phyloP scores from a whole-genome alignment of 2,329 filamentous ascomycete species.

The Fusarium sp. region DNA sequence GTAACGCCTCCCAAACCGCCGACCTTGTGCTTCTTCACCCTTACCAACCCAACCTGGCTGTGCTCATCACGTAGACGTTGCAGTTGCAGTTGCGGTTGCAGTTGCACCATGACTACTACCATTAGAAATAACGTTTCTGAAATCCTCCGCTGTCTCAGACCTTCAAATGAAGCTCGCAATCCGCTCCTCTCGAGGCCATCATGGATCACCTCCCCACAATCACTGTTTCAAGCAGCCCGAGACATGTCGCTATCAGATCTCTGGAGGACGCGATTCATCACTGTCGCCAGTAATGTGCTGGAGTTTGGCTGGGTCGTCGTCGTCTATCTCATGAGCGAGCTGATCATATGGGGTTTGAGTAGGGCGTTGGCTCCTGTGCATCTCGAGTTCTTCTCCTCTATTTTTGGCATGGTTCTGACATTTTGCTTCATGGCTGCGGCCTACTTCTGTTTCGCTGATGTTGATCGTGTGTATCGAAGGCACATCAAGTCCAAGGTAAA shows the following conservation, averaged over 20 bases:
- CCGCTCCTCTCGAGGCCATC: constrained; percentile 17
- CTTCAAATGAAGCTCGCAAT: constrained; percentile 40
- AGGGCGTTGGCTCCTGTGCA: constrained; percentile 47
- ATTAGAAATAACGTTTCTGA: constrained; percentile 36
- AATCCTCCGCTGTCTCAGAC: constrained; percentile 48
- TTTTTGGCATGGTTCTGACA: constrained; percentile 60
- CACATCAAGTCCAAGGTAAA: constrained; percentile 52
- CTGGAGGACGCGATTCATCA: constrained; percentile 34
- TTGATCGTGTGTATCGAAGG: constrained; percentile 47
- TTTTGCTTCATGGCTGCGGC: constrained; percentile 52
- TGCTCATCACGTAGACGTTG: constrained; percentile 24
- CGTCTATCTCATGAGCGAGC: constrained; percentile 56
- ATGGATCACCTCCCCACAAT: constrained; percentile 22
- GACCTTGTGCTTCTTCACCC: constrained; percentile 21
- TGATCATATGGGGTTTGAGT: constrained; percentile 60
- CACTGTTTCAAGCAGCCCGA: constrained; percentile 43
- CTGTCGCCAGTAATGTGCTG: constrained; percentile 5
- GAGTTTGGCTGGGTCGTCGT: constrained; percentile 50
- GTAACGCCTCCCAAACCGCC: constrained; percentile 27
- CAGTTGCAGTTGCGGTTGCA: constrained; percentile 34
- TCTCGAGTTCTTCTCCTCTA: constrained; percentile 60
- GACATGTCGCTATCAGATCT: constrained; percentile 37
- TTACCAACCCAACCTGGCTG: constrained; percentile 14
- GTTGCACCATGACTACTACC: constrained; percentile 41
- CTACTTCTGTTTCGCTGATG: constrained; percentile 21